A percentile compares a stretch with the other conserved stretches of the same genome.
Evolutionary conservation across 106 monocot genomes (phyloP).

Genomic region (Chionographis japonica): DNA sequence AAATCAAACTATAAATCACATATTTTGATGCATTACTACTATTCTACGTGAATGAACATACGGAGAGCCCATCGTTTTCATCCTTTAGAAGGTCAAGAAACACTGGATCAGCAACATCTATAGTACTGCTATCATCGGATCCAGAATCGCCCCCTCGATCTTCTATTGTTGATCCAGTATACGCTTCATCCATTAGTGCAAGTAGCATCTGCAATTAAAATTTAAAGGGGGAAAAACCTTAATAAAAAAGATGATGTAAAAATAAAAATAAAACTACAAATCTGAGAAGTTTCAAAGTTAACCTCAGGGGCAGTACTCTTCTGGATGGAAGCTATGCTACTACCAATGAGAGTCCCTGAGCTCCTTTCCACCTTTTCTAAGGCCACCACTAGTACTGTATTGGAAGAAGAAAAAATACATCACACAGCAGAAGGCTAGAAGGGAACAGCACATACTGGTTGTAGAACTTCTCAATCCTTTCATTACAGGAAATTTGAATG

Average conservation of each 20-base stretch:
- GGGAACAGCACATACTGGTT: background rate
- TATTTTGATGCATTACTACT: too few species aligned
- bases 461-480: too few species aligned
- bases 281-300: slow-evolving; percentile 4
- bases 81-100: slow-evolving; percentile 97
- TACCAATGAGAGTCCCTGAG: slow-evolving; percentile 87
- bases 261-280: background rate
- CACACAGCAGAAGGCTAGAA: background rate
- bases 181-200: slow-evolving; percentile 98
- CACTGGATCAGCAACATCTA: slow-evolving; percentile 74
- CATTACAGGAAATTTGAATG: background rate
- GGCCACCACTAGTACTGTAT: slow-evolving; percentile 78
- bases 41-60: slow-evolving; percentile 27
- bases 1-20: too few species aligned
- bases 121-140: slow-evolving; percentile 65
- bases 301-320: slow-evolving; percentile 97
- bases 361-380: slow-evolving; percentile 84
- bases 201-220: slow-evolving; percentile 75
- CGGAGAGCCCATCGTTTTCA: slow-evolving; percentile 95
- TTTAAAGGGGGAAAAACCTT: background rate
- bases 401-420: background rate
- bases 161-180: slow-evolving; percentile 86
- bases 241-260: background rate
- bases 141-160: slow-evolving; percentile 69
- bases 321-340: slow-evolving; percentile 94